Evolutionary conservation across 2,329 filamentous ascomycete genomes (phyloP).

Genomic region (Stagonosporopsis vannaccii): DNA sequence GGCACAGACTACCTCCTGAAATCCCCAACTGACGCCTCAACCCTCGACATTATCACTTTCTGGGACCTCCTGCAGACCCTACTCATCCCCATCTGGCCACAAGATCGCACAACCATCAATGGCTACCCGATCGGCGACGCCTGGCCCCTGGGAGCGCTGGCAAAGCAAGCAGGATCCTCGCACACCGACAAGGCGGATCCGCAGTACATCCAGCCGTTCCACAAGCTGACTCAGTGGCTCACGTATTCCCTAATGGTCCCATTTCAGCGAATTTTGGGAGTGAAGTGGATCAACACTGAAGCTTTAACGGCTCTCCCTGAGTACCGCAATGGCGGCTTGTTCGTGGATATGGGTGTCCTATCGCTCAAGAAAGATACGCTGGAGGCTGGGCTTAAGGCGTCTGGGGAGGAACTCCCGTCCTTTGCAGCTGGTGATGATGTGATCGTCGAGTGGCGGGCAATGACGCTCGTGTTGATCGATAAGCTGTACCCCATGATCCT

Average conservation of each 20-base stretch:
- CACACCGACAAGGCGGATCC: slow-evolving; percentile 54
- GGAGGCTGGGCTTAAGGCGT: slow-evolving; percentile 72
- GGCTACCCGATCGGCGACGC: slow-evolving; percentile 87
- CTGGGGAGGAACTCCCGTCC: slow-evolving; percentile 71
- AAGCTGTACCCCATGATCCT: slow-evolving; percentile 72
- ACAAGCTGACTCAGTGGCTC: slow-evolving; percentile 91
- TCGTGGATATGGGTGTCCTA: slow-evolving; percentile 84
- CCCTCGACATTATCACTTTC: slow-evolving; percentile 77
- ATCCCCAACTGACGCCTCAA: slow-evolving; percentile 26
- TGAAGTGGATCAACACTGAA: slow-evolving; percentile 83
- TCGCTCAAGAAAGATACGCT: slow-evolving; percentile 72
- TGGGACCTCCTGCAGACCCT: slow-evolving; percentile 90
- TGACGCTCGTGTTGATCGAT: slow-evolving; percentile 76
- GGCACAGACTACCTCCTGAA: slow-evolving; percentile 26
- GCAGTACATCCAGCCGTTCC: slow-evolving; percentile 87
- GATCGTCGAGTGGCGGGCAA: slow-evolving; percentile 77
- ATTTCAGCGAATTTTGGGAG: slow-evolving; percentile 80
- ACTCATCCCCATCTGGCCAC: slow-evolving; percentile 84
- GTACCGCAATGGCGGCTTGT: slow-evolving; percentile 88
- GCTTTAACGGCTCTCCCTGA: slow-evolving; percentile 88
- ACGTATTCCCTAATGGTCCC: slow-evolving; percentile 93
- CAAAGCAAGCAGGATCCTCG: slow-evolving; percentile 64
- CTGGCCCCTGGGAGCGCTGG: slow-evolving; percentile 85
- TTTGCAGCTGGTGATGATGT: slow-evolving; percentile 77
- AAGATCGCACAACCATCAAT: slow-evolving; percentile 82